phyloP scores from a whole-genome alignment of 2,329 filamentous ascomycete species.

The Colletotrichum sansevieriae region DNA sequence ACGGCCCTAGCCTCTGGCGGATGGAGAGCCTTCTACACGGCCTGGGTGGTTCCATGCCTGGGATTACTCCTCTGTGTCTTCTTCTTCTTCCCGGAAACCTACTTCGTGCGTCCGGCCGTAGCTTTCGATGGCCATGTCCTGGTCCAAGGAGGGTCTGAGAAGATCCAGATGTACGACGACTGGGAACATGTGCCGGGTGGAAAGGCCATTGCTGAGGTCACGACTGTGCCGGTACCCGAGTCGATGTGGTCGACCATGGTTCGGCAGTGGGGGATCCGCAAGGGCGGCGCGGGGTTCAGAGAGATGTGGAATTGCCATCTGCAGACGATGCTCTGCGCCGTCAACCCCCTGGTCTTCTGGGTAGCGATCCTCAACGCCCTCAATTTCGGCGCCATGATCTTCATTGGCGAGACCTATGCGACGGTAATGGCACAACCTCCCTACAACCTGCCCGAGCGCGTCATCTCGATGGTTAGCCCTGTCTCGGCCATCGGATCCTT shows the following conservation, averaged over 20 bases:
- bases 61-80: slow-evolving; percentile 48
- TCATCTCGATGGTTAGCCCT: slow-evolving; percentile 36
- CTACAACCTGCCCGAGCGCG: slow-evolving; percentile 38
- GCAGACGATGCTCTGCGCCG: slow-evolving; percentile 46
- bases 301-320: slow-evolving; percentile 42
- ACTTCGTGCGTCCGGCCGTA: slow-evolving; percentile 55
- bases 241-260: slow-evolving; percentile 27
- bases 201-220: slow-evolving; percentile 11
- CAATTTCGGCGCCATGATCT: slow-evolving; percentile 45
- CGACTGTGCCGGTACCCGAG: slow-evolving; percentile 9
- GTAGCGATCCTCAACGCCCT: slow-evolving; percentile 45
- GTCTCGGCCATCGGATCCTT: slow-evolving; percentile 38
- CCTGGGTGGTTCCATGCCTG: slow-evolving; percentile 46
- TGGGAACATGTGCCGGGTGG: slow-evolving; percentile 44
- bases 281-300: slow-evolving; percentile 34
- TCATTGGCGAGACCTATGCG: slow-evolving; percentile 44
- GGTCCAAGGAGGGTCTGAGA: slow-evolving; percentile 53
- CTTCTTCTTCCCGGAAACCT: slow-evolving; percentile 54
- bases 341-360: slow-evolving; percentile 48
- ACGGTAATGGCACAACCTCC: slow-evolving; percentile 41
- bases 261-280: slow-evolving; percentile 27
- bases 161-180: slow-evolving; percentile 53
- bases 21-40: slow-evolving; percentile 52
- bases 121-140: slow-evolving; percentile 57
- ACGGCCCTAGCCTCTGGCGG: slow-evolving; percentile 43